Evolutionary conservation across 2,329 filamentous ascomycete species (phyloP).

Genomic region (Capronia coronata): DNA sequence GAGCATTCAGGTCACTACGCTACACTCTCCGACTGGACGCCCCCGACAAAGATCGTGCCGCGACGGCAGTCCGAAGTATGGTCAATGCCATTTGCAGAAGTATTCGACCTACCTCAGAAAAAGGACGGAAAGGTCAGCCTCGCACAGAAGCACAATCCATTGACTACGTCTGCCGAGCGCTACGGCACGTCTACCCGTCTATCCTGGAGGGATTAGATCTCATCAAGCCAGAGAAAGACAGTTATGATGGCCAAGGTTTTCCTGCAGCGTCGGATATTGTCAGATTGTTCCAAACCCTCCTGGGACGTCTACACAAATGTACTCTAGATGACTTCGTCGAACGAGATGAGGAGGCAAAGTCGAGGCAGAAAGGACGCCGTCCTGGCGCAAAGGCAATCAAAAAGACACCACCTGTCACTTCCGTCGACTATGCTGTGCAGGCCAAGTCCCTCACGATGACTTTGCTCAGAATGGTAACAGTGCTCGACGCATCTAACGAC

Average conservation of each 20-base stretch:
- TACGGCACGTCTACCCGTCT: constrained; percentile 8
- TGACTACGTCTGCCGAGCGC: constrained; percentile 1
- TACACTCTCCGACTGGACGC: constrained; percentile 5
- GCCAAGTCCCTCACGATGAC: constrained; percentile 3
- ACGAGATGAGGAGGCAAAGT: constrained; percentile 5
- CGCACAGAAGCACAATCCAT: background rate
- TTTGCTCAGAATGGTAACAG: constrained; percentile 17
- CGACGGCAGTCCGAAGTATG: constrained; percentile 1
- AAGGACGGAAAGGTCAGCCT: background rate
- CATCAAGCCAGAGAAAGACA: background rate
- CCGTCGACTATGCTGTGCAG: background rate
- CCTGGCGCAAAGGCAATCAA: constrained; percentile 2
- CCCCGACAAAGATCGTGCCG: constrained; percentile 1
- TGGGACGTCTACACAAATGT: constrained; percentile 20
- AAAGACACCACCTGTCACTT: background rate
- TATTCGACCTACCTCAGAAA: background rate
- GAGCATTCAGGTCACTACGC: constrained; percentile 9
- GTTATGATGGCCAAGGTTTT: background rate
- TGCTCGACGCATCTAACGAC: constrained; percentile 11
- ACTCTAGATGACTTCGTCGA: constrained; percentile 17
- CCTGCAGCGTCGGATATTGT: constrained; percentile 11
- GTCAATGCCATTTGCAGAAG: constrained; percentile 3
- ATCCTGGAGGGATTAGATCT: constrained; percentile 4
- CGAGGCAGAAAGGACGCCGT: constrained; percentile 1
- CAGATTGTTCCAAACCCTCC: constrained; percentile 16